phyloP scores from a whole-genome alignment of 352 stramenopile species.

The Pythium biforme region DNA sequence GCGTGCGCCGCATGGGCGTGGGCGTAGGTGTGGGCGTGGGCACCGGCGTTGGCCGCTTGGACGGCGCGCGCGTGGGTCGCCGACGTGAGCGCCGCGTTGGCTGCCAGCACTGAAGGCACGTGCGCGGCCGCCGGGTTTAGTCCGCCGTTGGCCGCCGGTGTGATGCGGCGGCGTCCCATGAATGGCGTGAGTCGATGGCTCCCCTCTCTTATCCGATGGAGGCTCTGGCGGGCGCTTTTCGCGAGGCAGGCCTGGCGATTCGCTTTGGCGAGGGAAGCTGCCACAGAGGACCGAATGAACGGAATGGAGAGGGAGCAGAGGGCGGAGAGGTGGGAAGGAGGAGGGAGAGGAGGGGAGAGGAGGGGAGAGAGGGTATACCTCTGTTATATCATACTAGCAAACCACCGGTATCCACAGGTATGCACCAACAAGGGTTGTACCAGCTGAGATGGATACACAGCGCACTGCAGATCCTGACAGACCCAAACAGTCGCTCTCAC shows the following conservation, averaged over 20 bases:
- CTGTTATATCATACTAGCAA: too few relatives aligned
- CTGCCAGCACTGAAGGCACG: slow-evolving; percentile 23
- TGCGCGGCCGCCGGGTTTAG: slow-evolving; percentile 27
- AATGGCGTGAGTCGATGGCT: neutral
- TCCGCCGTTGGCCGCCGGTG: slow-evolving; percentile 8
- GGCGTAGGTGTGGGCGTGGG: too few relatives aligned
- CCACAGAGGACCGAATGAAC: neutral
- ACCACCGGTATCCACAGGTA: too few relatives aligned
- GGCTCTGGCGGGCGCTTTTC: neutral
- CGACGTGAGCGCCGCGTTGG: neutral
- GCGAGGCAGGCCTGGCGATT: too few relatives aligned
- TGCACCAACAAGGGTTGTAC: too few relatives aligned
- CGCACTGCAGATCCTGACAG: too few relatives aligned
- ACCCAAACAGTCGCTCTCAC: too few relatives aligned
- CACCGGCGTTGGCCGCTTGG: neutral
- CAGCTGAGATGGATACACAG: too few relatives aligned
- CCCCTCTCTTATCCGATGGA: slow-evolving; percentile 30
- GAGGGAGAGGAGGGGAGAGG: too few relatives aligned
- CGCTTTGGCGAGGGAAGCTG: slow-evolving; percentile 20
- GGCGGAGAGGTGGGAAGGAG: too few relatives aligned
- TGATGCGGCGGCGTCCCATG: slow-evolving; percentile 28
- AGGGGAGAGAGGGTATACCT: too few relatives aligned
- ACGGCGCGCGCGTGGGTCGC: neutral
- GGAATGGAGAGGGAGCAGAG: slow-evolving; percentile 9
- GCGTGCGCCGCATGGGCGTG: too few relatives aligned